Evolutionary conservation across 2,329 filamentous ascomycete species (phyloP).

Genomic region (Pseudogymnoascus verrucosus): DNA sequence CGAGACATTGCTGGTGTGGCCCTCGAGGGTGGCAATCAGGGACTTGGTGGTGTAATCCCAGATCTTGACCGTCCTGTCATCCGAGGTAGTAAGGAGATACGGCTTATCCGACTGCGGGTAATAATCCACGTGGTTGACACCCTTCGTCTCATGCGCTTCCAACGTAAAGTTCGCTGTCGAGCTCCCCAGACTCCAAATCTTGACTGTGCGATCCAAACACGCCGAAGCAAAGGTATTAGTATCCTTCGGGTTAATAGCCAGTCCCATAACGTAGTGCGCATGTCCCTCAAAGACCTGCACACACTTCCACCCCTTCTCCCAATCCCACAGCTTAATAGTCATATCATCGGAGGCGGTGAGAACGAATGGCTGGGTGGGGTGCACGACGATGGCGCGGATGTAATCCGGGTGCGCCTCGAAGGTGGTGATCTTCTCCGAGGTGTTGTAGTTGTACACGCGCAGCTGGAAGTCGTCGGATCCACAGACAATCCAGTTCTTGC

Average conservation of each 20-base stretch:
- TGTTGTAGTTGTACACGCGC: conserved; percentile 98
- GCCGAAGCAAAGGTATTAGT: conserved; percentile 89
- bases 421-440: conserved; percentile 92
- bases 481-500: conserved; percentile 99
- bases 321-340: conserved; percentile 98
- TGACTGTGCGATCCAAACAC: conserved; percentile 92
- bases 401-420: conserved; percentile 98
- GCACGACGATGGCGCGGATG: conserved; percentile 91
- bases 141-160: conserved; percentile 94
- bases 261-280: conserved; percentile 91
- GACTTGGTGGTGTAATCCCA: conserved; percentile 99
- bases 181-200: conserved; percentile 94
- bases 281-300: conserved; percentile 96
- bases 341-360: conserved; percentile 96
- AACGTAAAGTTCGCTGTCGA: conserved; percentile 93
- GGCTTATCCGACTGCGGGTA: conserved; percentile 66
- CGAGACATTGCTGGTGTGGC: conserved; percentile 95
- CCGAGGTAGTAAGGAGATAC: conserved; percentile 92
- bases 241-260: conserved; percentile 96
- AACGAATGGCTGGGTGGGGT: conserved; percentile 91
- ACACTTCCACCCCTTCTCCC: conserved; percentile 98
- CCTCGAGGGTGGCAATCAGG: conserved; percentile 90
- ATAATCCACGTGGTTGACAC: conserved; percentile 96
- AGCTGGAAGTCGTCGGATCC: conserved; percentile 85
- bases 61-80: conserved; percentile 93